Conservation (phyloP, 1,284 basidiomycete genomes). For the Fomitopsis schrenkii region DNA sequence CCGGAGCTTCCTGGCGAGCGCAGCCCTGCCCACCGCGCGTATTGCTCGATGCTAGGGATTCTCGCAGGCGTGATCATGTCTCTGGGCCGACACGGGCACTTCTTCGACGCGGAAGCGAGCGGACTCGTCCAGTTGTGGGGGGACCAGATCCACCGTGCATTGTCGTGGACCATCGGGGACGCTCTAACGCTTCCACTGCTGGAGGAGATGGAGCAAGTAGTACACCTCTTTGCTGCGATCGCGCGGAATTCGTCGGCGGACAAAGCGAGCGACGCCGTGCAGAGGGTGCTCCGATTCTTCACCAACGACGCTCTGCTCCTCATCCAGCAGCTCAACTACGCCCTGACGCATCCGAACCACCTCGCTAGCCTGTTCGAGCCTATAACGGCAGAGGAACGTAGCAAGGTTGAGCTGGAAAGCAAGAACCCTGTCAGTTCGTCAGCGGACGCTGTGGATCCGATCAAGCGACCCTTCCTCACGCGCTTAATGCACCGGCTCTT, state of each 20-base stretch:
- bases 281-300: conserved; percentile 65
- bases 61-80: conserved; percentile 71
- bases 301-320: conserved; percentile 63
- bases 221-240: conserved; percentile 72
- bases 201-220: conserved; percentile 78
- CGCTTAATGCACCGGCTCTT: conserved; percentile 68
- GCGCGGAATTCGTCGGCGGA: conserved; percentile 48
- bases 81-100: conserved; percentile 68
- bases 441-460: conserved; percentile 51
- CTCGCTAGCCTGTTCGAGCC: conserved; percentile 80
- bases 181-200: conserved; percentile 68
- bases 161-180: conserved; percentile 80
- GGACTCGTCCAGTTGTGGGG: conserved; percentile 85
- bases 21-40: conserved; percentile 75
- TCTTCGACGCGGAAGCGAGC: conserved; percentile 83
- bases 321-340: conserved; percentile 87
- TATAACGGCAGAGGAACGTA: conserved; percentile 71
- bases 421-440: conserved; percentile 27
- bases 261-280: conserved; percentile 44
- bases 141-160: conserved; percentile 70
- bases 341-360: conserved; percentile 87
- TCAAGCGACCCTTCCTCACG: conserved; percentile 66
- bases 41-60: conserved; percentile 83
- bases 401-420: conserved; percentile 58
- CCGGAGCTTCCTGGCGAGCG: conserved; percentile 69